Evolutionary conservation across 2,329 filamentous ascomycete genomes (phyloP).

Genomic region (Trichoderma sp.): DNA sequence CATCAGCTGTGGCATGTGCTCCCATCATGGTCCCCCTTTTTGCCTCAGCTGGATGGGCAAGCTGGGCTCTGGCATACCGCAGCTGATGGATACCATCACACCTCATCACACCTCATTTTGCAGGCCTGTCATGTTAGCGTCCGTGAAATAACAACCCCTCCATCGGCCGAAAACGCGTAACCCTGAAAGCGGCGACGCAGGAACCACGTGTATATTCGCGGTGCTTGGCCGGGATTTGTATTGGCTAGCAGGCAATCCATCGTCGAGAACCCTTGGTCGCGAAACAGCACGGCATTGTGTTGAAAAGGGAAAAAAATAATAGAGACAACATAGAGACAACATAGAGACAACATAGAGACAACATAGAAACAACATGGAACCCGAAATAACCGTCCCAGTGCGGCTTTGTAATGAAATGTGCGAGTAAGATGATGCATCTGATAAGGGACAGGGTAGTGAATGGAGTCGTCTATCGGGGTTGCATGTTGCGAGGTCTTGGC

Average conservation of each 20-base stretch:
- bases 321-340: background rate
- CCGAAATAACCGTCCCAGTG: background rate
- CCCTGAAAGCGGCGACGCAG: constrained; percentile 12
- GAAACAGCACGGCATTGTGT: background rate
- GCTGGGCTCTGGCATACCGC: background rate
- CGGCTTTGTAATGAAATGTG: background rate
- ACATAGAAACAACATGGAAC: background rate
- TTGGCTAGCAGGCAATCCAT: background rate
- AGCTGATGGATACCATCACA: background rate
- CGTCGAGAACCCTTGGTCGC: background rate
- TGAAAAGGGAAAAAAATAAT: background rate
- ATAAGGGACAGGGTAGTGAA: background rate
- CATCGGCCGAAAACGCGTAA: constrained; percentile 7
- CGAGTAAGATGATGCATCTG: background rate
- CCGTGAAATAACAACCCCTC: constrained; percentile 10
- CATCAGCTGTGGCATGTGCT: background rate
- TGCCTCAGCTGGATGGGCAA: background rate
- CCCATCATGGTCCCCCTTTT: background rate
- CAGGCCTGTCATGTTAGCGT: constrained; percentile 2
- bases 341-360: background rate
- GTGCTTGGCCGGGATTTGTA: constrained; percentile 1
- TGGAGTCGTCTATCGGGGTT: background rate
- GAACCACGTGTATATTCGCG: constrained; percentile 13
- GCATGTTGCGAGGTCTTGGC: constrained; percentile 19
- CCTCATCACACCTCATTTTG: background rate